Percentiles rank a stretch among this genome's conserved stretches.
Conservation (phyloP, 208 protist species). For the Trichomonas tenax region DNA sequence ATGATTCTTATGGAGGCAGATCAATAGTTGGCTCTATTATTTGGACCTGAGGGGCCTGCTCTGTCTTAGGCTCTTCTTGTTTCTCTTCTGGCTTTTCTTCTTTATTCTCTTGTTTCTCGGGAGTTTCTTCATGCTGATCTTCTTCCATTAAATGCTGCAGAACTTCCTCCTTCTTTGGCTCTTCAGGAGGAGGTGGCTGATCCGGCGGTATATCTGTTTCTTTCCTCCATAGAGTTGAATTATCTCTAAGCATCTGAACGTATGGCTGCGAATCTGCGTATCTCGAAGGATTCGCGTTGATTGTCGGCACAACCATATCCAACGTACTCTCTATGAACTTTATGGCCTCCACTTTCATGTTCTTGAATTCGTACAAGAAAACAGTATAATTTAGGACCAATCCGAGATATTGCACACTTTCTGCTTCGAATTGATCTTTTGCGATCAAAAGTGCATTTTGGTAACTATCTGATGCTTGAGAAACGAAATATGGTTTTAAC, state of each 20-base stretch:
- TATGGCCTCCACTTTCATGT: constrained; percentile 27
- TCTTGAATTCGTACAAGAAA: constrained; percentile 36
- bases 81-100: neutral
- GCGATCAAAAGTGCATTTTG: constrained; percentile 31
- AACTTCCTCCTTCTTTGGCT: neutral
- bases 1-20: too few species aligned
- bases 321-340: constrained; percentile 33
- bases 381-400: constrained; percentile 58
- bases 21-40: too few species aligned
- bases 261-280: neutral
- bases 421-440: neutral
- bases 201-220: neutral
- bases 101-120: neutral
- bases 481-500: neutral
- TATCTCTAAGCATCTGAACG: neutral
- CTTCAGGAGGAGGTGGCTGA: neutral
- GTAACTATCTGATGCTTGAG: constrained; percentile 33
- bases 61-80: neutral
- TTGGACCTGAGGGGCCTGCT: too few species aligned
- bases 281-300: neutral
- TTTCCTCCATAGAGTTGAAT: neutral
- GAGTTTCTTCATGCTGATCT: neutral
- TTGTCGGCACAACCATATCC: neutral
- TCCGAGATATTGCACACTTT: constrained; percentile 17
- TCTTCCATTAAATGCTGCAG: neutral